Evolutionary conservation across 768 basidiomycete species (phyloP).

Genomic region (Boletellus ananiceps): DNA sequence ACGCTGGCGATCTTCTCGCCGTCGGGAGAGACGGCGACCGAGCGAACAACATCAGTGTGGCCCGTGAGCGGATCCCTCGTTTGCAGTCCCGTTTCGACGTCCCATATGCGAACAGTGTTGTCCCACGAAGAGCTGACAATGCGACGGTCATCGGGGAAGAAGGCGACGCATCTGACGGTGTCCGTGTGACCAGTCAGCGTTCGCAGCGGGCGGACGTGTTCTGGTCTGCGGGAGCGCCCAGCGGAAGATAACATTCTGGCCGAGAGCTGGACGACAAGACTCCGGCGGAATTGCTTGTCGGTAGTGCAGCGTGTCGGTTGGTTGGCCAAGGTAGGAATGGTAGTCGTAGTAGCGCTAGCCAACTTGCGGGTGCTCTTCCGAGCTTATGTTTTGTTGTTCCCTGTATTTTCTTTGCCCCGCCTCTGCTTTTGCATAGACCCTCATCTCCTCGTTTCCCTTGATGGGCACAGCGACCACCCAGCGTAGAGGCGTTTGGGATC

Average conservation of each 20-base stretch:
- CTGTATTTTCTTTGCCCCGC: background rate
- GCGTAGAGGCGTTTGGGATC: slow-evolving; percentile 53
- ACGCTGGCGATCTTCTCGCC: slow-evolving; percentile 25
- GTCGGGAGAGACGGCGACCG: slow-evolving; percentile 29
- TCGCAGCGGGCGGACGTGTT: slow-evolving; percentile 22
- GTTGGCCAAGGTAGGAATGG: too few species aligned
- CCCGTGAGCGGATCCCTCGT: slow-evolving; percentile 17
- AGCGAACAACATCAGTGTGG: slow-evolving; percentile 27
- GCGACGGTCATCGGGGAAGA: slow-evolving; percentile 26
- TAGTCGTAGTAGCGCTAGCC: too few species aligned
- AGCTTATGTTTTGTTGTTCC: background rate
- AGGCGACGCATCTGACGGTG: slow-evolving; percentile 25
- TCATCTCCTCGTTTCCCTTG: background rate
- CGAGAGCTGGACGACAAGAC: background rate
- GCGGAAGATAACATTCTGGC: slow-evolving; percentile 20
- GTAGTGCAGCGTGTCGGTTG: too few species aligned
- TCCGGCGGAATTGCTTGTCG: too few species aligned
- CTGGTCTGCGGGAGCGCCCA: slow-evolving; percentile 19
- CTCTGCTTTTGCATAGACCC: background rate
- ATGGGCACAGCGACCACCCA: slow-evolving; percentile 24
- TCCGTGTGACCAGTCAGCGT: slow-evolving; percentile 32
- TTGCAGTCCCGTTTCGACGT: slow-evolving; percentile 17
- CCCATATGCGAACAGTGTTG: slow-evolving; percentile 27
- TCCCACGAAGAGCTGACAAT: slow-evolving; percentile 25
- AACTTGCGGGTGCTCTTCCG: too few species aligned